phyloP scores from a whole-genome alignment of 306 rosid species.

The Canavalia gladiata region DNA sequence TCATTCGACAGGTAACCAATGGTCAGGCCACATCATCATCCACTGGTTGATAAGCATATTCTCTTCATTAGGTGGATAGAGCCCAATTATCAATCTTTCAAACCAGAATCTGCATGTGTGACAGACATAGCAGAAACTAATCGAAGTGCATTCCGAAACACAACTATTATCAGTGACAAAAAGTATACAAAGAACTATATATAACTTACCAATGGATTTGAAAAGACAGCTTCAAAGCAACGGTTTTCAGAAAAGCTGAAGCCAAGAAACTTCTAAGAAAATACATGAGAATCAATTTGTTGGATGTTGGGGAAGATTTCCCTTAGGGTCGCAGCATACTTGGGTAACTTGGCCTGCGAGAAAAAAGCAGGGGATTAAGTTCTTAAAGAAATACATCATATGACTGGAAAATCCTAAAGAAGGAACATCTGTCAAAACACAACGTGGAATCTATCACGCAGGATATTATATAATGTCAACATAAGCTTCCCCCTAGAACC shows the following conservation, averaged over 20 bases:
- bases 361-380: slow-evolving; percentile 39
- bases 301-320: slow-evolving; percentile 73
- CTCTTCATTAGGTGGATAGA: slow-evolving; percentile 32
- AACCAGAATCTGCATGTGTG: slow-evolving; percentile 46
- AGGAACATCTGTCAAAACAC: slow-evolving; percentile 11
- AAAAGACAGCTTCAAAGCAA: slow-evolving; percentile 38
- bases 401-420: slow-evolving; percentile 7
- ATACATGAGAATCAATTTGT: slow-evolving; percentile 80
- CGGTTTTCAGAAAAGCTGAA: not conserved
- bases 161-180: slow-evolving; percentile 7
- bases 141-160: slow-evolving; percentile 14
- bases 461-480: not conserved
- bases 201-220: slow-evolving; percentile 47
- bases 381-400: slow-evolving; percentile 40
- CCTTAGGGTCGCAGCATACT: slow-evolving; percentile 61
- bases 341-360: slow-evolving; percentile 78
- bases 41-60: slow-evolving; percentile 27
- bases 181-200: slow-evolving; percentile 23
- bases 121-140: slow-evolving; percentile 30
- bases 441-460: slow-evolving; percentile 20
- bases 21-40: slow-evolving; percentile 33
- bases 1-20: slow-evolving; percentile 24
- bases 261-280: slow-evolving; percentile 57
- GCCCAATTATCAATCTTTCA: slow-evolving; percentile 41
- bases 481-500: slow-evolving; percentile 3